Evolutionary conservation across 2,329 filamentous ascomycete species (phyloP).

Genomic region (Ascochyta fabae): DNA sequence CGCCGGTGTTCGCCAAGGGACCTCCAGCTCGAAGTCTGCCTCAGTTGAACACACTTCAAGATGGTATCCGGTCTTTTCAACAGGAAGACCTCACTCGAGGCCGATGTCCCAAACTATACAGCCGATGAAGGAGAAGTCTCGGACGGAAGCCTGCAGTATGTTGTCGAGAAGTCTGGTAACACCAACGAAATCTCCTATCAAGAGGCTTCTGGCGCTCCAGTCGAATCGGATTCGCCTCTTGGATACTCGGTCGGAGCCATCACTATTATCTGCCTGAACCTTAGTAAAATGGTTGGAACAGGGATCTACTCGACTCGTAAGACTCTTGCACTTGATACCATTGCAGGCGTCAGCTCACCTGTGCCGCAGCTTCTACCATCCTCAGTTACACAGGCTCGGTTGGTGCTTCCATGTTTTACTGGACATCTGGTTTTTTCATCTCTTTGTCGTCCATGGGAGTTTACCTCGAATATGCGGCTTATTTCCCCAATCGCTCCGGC

Average conservation of each 20-base stretch:
- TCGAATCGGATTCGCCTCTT: slow-evolving; percentile 64
- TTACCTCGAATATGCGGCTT: slow-evolving; percentile 69
- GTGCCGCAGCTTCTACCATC: slow-evolving; percentile 60
- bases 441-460: slow-evolving; percentile 62
- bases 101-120: background rate
- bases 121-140: slow-evolving; percentile 21
- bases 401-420: slow-evolving; percentile 68
- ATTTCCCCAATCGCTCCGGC: slow-evolving; percentile 71
- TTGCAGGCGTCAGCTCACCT: background rate
- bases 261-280: slow-evolving; percentile 66
- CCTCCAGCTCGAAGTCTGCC: background rate
- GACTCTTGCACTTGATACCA: slow-evolving; percentile 30
- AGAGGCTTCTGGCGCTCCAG: slow-evolving; percentile 67
- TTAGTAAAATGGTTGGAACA: slow-evolving; percentile 69
- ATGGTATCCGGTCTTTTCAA: slow-evolving; percentile 10
- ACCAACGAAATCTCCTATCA: slow-evolving; percentile 61
- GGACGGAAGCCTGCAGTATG: slow-evolving; percentile 54
- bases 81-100: background rate
- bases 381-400: slow-evolving; percentile 66
- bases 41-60: background rate
- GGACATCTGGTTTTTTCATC: slow-evolving; percentile 68
- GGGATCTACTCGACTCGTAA: slow-evolving; percentile 70
- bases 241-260: slow-evolving; percentile 64
- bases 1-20: background rate
- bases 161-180: slow-evolving; percentile 57